Percentiles rank a stretch among this genome's conserved stretches.
Evolutionary conservation across 257 asterid genomes (phyloP).

Genomic region (Penstemon eatonii): DNA sequence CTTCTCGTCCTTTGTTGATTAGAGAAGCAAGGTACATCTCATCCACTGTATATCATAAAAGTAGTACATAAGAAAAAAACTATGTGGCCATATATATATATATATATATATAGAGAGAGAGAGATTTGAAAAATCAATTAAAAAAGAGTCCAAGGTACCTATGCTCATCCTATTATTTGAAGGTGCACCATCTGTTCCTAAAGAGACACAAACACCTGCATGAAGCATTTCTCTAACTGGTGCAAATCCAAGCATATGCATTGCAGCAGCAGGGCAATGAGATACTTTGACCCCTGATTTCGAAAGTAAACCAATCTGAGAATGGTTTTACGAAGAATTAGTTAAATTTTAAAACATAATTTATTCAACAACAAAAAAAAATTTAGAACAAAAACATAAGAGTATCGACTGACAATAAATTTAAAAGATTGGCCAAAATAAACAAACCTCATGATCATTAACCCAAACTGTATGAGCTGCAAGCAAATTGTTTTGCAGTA

Average conservation of each 20-base stretch:
- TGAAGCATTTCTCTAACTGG: conserved; percentile 71
- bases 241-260: conserved; percentile 84
- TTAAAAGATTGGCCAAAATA: background rate
- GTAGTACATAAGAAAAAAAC: background rate
- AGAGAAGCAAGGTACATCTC: conserved; percentile 90
- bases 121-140: background rate
- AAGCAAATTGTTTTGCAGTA: conserved; percentile 58
- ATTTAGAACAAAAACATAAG: background rate
- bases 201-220: conserved; percentile 76
- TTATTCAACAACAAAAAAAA: background rate
- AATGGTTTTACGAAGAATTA: conserved; percentile 1
- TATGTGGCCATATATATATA: background rate
- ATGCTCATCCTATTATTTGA: conserved; percentile 86
- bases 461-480: conserved; percentile 92
- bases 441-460: conserved; percentile 54
- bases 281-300: conserved; percentile 75
- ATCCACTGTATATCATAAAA: conserved; percentile 50
- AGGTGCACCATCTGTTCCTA: conserved; percentile 90
- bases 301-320: conserved; percentile 56
- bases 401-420: background rate
- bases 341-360: background rate
- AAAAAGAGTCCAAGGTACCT: conserved; percentile 43
- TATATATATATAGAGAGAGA: background rate
- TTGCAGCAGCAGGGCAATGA: conserved; percentile 90
- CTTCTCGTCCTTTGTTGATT: conserved; percentile 81